Evolutionary conservation across 768 basidiomycete species (phyloP), one percentile per base, ranked within the genome.

Genomic region (Russula brevipes): DNA sequence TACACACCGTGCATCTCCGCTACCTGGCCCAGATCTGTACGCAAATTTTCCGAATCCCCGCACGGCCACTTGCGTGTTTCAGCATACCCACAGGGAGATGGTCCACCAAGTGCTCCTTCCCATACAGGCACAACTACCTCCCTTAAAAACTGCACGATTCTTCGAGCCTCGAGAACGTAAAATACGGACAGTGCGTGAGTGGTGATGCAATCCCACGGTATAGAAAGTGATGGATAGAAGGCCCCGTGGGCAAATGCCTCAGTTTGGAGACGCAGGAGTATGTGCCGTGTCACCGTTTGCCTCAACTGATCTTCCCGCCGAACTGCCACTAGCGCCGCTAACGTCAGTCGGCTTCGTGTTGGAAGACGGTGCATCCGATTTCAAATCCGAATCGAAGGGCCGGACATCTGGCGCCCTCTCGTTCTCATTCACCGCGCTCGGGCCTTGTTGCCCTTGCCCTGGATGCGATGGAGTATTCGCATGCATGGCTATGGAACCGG

Each of bases 311-410:
- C n/a, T 44, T 41, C 16, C 52, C 36, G n/a, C 51, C 24, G 52
- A 53, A 31, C 57, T 36, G 47, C 63, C 16, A 56, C 61, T 56
- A 24, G 63, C 63, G 41, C 58, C 47, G 58, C 16, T 56, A 60
- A 60, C 59, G 59, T 64, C 63, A 55, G 35, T 31, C 54, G 52
- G 35, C 57, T 63, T 59, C 57, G 57, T 39, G 39, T 59, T 36
- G 39, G 63, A 55, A 35, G 63, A 8, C 10, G 38, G 39, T 24
- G 19, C 47, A 39, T 64, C 63, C 45, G 39, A 50, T 44, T 60
- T 60, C 24, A 54, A 45, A 56, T 60, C 49, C 41, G 59, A 45
- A 54, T 55, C 59, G 49, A 45, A 47, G 12, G 63, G 42, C 42
- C 47, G 63, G 35, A 44, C 46, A 39, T 64, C 63, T 59, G 54